Evolutionary conservation across 208 protist genomes (phyloP), one percentile per base, ranked within the genome.

Genomic region (Borovskyia barvae): DNA sequence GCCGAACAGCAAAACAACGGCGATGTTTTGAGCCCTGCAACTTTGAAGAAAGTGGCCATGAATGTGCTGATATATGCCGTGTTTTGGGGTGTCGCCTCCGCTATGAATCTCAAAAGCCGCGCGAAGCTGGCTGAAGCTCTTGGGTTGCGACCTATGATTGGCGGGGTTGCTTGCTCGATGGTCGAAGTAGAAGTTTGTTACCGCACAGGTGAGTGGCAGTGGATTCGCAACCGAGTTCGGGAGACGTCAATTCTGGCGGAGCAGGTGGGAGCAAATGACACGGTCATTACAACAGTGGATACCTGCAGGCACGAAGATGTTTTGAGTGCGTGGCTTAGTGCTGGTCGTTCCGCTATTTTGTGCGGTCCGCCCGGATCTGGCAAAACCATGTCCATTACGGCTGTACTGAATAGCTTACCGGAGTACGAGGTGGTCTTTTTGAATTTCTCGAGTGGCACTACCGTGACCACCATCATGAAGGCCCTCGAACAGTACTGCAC

Each of bases 371-470:
- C 98, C 24, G 98, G 97, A 11, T 98, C 96, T 20, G 97, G 98
- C 45, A 99, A 99, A 72, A 99, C 98, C 4, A 99, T 99, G 97
- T 98, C 97, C 6, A 88, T 99, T 19, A 92, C 87, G 8, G 74
- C 89, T 14, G 87, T 98, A 3, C 87, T 99, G 24, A 77, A 80
- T 37, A 71, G 70, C 11, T 49, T 68, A 36, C 73, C 95, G 6
- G 93, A 99, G 55, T 89, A 96, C 60, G 97, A 99, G 41, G 82
- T 97, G 0, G 92, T 98, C 0, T 96, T 93, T 41, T 71, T 99
- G 33, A 99, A 99, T 83, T 99, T 99, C 74, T 99, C 97, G n/a
- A 97, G 85, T 52, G 90, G 91, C 28, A 99, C 99, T 1, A 86
- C 79, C 0, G 94, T 97, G 17, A 92, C 97, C 62, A 91, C 98